phyloP scores from a whole-genome alignment of 768 basidiomycete genomes.

The Tulasnella sp. region DNA sequence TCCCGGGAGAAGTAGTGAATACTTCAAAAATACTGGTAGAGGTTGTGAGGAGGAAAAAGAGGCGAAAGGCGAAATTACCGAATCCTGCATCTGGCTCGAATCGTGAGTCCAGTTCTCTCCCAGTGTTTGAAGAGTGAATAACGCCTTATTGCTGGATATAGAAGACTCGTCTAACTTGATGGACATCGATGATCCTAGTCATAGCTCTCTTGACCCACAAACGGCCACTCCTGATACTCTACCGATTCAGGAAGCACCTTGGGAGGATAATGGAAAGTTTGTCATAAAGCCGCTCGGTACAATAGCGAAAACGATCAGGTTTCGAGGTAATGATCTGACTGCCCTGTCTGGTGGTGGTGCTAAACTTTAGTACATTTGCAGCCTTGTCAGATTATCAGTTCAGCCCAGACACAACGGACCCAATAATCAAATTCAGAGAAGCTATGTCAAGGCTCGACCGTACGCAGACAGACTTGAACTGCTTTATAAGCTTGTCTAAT shows the following conservation, averaged over 20 bases:
- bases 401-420: constrained; percentile 58
- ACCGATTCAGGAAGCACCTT: too few species aligned
- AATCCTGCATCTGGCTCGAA: background rate
- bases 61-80: background rate
- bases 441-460: constrained; percentile 77
- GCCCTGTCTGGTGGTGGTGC: too few species aligned
- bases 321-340: constrained; percentile 86
- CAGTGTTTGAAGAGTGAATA: background rate
- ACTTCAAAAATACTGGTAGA: constrained; percentile 77
- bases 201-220: too few species aligned
- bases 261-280: constrained; percentile 45
- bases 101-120: background rate
- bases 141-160: too few species aligned
- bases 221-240: too few species aligned
- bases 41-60: constrained; percentile 58
- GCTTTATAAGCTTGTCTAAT: background rate
- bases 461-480: constrained; percentile 26
- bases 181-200: background rate
- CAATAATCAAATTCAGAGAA: constrained; percentile 49
- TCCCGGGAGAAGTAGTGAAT: constrained; percentile 63
- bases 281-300: constrained; percentile 59
- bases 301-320: constrained; percentile 71
- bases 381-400: constrained; percentile 94
- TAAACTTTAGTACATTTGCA: too few species aligned
- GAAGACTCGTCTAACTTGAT: background rate